phyloP scores from a whole-genome alignment of 345 rosid species.

The Citrus trifoliata region DNA sequence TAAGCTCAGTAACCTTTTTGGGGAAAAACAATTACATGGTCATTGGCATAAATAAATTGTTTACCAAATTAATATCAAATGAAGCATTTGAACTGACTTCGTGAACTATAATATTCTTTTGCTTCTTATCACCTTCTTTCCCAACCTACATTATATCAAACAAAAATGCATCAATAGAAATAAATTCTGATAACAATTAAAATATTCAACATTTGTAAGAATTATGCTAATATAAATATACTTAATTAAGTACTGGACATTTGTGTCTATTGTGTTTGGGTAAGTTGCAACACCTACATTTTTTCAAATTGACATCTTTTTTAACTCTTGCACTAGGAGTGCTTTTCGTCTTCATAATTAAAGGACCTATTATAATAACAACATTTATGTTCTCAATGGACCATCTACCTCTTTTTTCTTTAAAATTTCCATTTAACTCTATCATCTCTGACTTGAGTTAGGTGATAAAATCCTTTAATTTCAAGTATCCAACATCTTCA shows the following conservation, averaged over 20 bases:
- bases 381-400: not conserved
- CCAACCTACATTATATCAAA: too few relatives aligned
- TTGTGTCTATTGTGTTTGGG: not conserved
- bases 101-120: too few relatives aligned
- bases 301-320: not conserved
- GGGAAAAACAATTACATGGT: too few relatives aligned
- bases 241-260: not conserved
- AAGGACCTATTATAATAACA: not conserved
- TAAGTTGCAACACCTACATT: not conserved
- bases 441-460: not conserved
- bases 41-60: too few relatives aligned
- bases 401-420: not conserved
- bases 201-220: too few relatives aligned
- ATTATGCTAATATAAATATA: too few relatives aligned
- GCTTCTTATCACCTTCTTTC: too few relatives aligned
- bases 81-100: fast-evolving
- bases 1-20: too few relatives aligned
- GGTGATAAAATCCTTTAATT: not conserved
- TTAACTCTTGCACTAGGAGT: fast-evolving
- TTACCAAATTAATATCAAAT: too few relatives aligned
- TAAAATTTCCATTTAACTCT: fast-evolving
- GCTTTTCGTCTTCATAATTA: not conserved
- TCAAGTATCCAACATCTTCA: not conserved
- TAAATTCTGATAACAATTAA: too few relatives aligned
- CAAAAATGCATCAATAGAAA: too few relatives aligned